Base-by-base conservation (phyloP, 1,284 basidiomycete species). In the Phlebopus sp. region DNA sequence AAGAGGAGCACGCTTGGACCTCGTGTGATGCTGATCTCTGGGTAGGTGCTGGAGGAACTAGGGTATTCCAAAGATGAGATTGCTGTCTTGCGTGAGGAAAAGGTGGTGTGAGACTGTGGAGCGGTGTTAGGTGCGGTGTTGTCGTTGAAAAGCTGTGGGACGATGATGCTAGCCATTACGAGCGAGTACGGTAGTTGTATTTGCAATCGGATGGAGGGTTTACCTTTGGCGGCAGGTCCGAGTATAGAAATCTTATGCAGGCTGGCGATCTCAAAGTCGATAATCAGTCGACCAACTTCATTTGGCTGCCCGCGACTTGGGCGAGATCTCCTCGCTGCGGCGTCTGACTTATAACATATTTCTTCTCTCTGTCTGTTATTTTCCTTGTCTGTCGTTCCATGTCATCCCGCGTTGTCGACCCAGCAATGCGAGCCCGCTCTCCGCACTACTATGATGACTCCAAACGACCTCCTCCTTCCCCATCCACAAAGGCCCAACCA, bases 11-110 rank as follows among this genome's bases (percentile, higher is more conserved):
- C 55, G 37, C 38, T 46, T 34, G 34, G 27, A 21, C 34, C 31
- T 27, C 35, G 49, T 49, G 45, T 42, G n/a, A 5, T 2, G 31
- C 25, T 15, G 30, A 46, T 41, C 48, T 36, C 44, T 48, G 53
- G 25, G 44, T 15, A 88, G 86, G 76, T 89, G 36, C 68, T 89
- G 63, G 59, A 69, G 49, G 89, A 91, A 60, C 64, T 92, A 47
- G 90, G 86, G 18, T 90, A 90, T 64, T 69, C 66, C 35, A 51
- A 60, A 44, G 72, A 79, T 45, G 68, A 81, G 54, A 82, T 91
- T 50, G 62, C 62, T 15, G 69, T 70, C 41, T 60, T 92, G 53
- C 73, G 78, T 54, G 62, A 68, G 56, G 67, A 73, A 55, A 71
- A 72, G 44, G 75, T 84, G 42, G 77, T 89, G 50, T 86, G 70